Evolutionary conservation across 345 rosid genomes (phyloP).

Genomic region (Noccaea caerulescens): DNA sequence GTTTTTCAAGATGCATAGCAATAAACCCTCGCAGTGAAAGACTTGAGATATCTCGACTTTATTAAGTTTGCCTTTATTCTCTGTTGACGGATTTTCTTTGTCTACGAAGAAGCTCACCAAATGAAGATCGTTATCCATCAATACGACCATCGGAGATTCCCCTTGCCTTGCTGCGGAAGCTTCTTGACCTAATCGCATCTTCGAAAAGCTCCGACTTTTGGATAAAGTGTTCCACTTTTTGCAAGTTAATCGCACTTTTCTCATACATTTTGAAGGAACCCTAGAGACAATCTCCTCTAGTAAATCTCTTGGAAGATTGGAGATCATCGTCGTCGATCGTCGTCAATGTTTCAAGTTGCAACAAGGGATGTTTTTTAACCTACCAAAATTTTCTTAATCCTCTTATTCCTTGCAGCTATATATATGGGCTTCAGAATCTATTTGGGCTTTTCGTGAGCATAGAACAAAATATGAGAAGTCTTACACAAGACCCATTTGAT

Average conservation of each 20-base stretch:
- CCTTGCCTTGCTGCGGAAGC: no score
- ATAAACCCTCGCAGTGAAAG: not conserved
- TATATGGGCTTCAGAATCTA: no score
- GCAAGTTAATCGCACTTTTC: not conserved
- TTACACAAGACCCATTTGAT: no score
- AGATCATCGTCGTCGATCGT: not conserved
- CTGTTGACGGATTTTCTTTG: not conserved
- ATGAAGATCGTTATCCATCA: not conserved
- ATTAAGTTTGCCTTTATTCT: not conserved
- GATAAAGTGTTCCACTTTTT: no score
- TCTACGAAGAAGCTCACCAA: not conserved
- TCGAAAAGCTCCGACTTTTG: no score
- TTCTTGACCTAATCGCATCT: no score
- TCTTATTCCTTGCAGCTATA: no score
- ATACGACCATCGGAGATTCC: not conserved
- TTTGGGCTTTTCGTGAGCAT: no score
- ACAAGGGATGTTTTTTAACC: not conserved
- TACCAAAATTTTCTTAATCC: not conserved
- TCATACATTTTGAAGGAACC: not conserved
- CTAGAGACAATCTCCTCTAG: not conserved
- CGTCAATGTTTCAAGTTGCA: not conserved
- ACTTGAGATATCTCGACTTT: not conserved
- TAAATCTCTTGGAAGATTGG: not conserved
- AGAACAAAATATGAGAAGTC: no score
- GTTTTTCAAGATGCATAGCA: not conserved